Base-by-base conservation (phyloP, 78 protist genomes). In the Dictyostelium purpureum region DNA sequence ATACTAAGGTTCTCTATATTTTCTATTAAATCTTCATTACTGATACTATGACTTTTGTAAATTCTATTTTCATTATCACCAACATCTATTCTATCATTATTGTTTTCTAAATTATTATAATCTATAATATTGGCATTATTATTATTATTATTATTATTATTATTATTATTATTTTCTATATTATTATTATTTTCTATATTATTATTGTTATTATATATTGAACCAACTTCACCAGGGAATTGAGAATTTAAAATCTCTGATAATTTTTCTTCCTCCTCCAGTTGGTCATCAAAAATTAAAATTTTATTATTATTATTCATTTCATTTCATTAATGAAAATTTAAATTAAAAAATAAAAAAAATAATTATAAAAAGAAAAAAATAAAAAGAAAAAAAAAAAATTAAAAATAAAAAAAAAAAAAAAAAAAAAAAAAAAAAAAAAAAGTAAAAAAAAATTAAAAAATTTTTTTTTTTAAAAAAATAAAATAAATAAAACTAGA, bases 181-280 rank as follows among this genome's bases (percentile, higher is more conserved):
- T 11, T 33, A 24, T 16, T 49, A 49, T 52, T 52, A 52, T 52
- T 52, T 52, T 52, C 61, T 19, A 52, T 52, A 21, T 52, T 52
- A 52, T 21, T 52, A 21, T 31, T 24, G 49, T 51, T 47, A 31
- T 71, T 33, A 66, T 66, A 6, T 18, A 51, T 19, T 6, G 42
- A 12, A 52, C 80, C 80, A 74, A 43, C 31, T 33, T 74, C 80
- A 49, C 80, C 80, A n/a, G 59, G 59, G 19, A 74, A 74, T 33
- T 28, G 65, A 49, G 63, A 49, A 33, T 74, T 74, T 51, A 74
- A 49, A 31, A 54, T 33, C 5, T 51, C 65, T 18, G 65, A 12
- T 31, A 49, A 31, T 19, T 49, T 33, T 74, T 37, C 19, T 3
- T 74, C 80, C 6, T 49, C 65, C 31, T 74, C 80, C 2, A 74